Evolutionary conservation across 148 eudicot species (phyloP), one percentile per base, ranked within the genome.

Genomic region (Vaccinium myrtillus): DNA sequence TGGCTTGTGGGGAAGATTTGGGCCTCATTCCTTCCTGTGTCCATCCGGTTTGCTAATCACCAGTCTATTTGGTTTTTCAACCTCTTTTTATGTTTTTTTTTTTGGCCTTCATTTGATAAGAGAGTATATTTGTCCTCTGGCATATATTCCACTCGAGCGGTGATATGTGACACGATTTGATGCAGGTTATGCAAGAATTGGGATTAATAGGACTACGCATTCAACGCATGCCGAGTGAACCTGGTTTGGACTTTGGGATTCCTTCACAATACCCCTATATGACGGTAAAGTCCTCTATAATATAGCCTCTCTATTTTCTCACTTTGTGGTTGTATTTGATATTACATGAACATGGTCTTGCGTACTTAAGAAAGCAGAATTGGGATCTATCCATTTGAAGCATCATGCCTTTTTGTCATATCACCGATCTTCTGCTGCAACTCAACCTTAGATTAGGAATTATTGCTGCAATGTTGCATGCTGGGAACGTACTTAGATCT

Each of bases 1-100:
- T 97, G 82, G 90, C 99, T 54, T 97, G 99, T 88, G 99, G 99
- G 39, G 99, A 97, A 91, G 99, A 97, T 90, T 92, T 97, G 75
- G 99, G 99, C 79, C 83, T 97, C 58, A 92, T 97, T 84, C 99
- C 99, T 81, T 93, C 97, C 77, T 97, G 99, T 88, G 99, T 97
- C 87, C 98, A 97, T 89, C 99, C 99, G 49, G 99, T 97, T 88
- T 86, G 94, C 81, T 43, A 77, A 55, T 65, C 76, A 69, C 14
- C 54, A 58, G 7, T 51, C n/a, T 79, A 7, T 73, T 55, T 76
- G 10, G 12, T 12, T 14, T 79, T 54, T 2, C 4, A 36, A 2
- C 4, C 39, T 36, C 39, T 36, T 36, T 36, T 36, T 36, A 36
- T 36, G 39, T 36, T 81, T 6, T 81, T n/a, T 48, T 78, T 15